A percentile compares a stretch with the other conserved stretches of the same genome.
Evolutionary conservation across 2,329 filamentous ascomycete species (phyloP).

Genomic region (Diaporthe amygdali): DNA sequence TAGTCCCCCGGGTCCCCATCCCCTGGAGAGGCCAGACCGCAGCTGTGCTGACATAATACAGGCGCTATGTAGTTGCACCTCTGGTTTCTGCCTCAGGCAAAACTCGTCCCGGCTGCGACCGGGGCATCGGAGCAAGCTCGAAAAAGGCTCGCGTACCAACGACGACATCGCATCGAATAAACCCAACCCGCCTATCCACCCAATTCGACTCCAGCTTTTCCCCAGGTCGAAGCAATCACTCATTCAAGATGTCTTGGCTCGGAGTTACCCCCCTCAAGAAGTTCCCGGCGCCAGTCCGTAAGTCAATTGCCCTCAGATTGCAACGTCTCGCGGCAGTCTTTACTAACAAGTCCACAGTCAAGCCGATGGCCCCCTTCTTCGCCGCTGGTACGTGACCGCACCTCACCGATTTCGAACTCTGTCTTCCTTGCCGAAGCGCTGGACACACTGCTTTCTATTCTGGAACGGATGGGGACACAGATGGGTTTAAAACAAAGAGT

Average conservation of each 20-base stretch:
- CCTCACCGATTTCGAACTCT: constrained; percentile 12
- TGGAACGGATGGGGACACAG: constrained; percentile 25
- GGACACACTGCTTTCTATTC: too few relatives aligned
- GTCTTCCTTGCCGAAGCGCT: not conserved
- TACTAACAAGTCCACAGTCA: constrained; percentile 63
- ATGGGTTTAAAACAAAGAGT: not conserved
- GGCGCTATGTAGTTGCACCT: not conserved
- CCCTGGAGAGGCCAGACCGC: not conserved
- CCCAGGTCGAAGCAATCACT: constrained; percentile 41
- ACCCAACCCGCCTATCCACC: constrained; percentile 35
- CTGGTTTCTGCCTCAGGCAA: constrained; percentile 24
- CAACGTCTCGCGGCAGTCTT: constrained; percentile 23
- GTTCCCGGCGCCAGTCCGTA: constrained; percentile 80
- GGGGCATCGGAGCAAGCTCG: constrained; percentile 26
- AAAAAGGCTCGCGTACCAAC: constrained; percentile 36
- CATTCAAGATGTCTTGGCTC: constrained; percentile 75
- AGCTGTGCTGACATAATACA: constrained; percentile 22
- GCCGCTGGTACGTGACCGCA: constrained; percentile 76
- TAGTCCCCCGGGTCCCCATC: not conserved
- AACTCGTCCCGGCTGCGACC: constrained; percentile 7
- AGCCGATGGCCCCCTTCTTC: constrained; percentile 93
- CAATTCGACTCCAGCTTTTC: constrained; percentile 39
- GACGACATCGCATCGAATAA: constrained; percentile 25
- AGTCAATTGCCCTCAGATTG: constrained; percentile 49
- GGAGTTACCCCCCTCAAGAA: constrained; percentile 73